phyloP scores from a whole-genome alignment of 345 rosid genomes.

The Eutrema yunnanense region DNA sequence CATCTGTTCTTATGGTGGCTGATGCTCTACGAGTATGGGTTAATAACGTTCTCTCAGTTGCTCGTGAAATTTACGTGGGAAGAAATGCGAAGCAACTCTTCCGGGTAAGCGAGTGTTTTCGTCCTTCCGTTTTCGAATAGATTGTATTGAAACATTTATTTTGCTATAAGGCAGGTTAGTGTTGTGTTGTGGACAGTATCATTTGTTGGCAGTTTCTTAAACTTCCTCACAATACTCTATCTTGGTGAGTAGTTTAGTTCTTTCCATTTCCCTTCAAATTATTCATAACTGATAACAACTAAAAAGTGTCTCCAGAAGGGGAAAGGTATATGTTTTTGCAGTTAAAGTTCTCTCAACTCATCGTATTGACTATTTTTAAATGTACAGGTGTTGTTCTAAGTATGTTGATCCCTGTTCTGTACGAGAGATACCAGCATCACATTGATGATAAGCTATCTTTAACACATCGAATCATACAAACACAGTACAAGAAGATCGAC shows the following conservation, averaged over 20 bases:
- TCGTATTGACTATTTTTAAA: neutral
- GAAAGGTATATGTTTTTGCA: too few species aligned
- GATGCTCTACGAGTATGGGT: constrained; percentile 38
- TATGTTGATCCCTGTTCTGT: constrained; percentile 56
- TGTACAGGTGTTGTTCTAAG: constrained; percentile 64
- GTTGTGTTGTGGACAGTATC: constrained; percentile 55
- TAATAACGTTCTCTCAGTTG: constrained; percentile 45
- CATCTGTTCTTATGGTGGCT: constrained; percentile 41
- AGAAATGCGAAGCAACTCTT: constrained; percentile 53
- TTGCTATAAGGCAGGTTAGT: constrained; percentile 51
- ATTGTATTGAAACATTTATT: neutral
- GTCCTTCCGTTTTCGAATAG: neutral
- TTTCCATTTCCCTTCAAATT: neutral
- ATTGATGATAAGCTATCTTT: constrained; percentile 59
- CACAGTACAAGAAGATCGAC: constrained; percentile 54
- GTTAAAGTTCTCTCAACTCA: too few species aligned
- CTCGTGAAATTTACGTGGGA: constrained; percentile 56
- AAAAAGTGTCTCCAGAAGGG: neutral
- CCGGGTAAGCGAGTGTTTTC: constrained; percentile 39
- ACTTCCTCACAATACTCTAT: constrained; percentile 70
- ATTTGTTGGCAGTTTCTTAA: constrained; percentile 54
- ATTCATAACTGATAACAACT: neutral
- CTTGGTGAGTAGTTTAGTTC: constrained; percentile 46
- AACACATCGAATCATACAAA: constrained; percentile 42
- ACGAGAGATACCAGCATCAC: constrained; percentile 62